phyloP scores from a whole-genome alignment of 441 rosid species.

The Mallotus japonicus region DNA sequence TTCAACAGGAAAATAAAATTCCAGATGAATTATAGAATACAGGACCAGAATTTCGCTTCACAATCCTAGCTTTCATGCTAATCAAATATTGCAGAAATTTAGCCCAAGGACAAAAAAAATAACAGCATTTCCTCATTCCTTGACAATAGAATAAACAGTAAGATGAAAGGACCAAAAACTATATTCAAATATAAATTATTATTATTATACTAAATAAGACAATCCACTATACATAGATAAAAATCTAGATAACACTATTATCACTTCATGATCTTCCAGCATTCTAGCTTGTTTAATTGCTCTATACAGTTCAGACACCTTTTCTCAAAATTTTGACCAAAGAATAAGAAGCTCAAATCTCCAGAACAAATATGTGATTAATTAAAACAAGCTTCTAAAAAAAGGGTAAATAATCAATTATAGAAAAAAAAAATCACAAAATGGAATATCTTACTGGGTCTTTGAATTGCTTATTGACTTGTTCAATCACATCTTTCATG shows the following conservation, averaged over 20 bases:
- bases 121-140: neutral
- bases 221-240: neutral
- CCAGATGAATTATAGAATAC: neutral
- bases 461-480: slow-evolving; percentile 91
- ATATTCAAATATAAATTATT: neutral
- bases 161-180: neutral
- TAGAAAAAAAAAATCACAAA: slow-evolving; percentile 8
- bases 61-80: neutral
- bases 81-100: neutral
- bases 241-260: neutral
- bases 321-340: neutral
- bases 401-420: neutral
- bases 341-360: neutral
- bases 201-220: neutral
- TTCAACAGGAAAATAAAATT: neutral
- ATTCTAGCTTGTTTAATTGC: neutral
- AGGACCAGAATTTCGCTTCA: neutral
- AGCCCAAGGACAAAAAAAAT: neutral
- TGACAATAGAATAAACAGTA: neutral
- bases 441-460: slow-evolving; percentile 68
- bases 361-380: neutral
- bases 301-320: neutral
- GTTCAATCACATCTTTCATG: slow-evolving; percentile 96
- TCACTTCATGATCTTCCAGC: neutral
- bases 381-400: neutral